Conservation (phyloP, 106 monocot genomes). For the Alisma plantagoaquatica region DNA sequence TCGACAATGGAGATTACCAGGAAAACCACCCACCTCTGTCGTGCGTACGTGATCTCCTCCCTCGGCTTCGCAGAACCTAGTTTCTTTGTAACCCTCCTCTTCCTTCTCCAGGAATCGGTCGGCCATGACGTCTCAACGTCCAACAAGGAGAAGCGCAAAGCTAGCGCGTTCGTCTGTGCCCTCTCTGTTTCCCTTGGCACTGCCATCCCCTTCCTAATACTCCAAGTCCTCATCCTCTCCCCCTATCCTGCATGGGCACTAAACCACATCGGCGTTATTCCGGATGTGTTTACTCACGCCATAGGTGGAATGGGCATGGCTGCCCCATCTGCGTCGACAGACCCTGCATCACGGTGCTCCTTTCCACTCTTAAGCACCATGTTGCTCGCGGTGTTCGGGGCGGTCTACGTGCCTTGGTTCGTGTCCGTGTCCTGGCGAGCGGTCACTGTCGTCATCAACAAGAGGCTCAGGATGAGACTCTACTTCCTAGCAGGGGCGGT, state of each 20-base stretch:
- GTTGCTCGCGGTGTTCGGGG: slow-evolving; percentile 17
- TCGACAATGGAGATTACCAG: too few relatives aligned
- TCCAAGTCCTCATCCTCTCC: slow-evolving; percentile 16
- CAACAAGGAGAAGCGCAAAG: not conserved
- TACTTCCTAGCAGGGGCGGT: slow-evolving; percentile 25
- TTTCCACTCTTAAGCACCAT: slow-evolving; percentile 27
- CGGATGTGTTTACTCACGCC: slow-evolving; percentile 4
- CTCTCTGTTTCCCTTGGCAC: slow-evolving; percentile 10
- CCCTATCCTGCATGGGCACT: slow-evolving; percentile 7
- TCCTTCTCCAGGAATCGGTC: slow-evolving; percentile 33
- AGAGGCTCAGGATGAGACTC: slow-evolving; percentile 19
- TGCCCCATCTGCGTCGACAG: not conserved
- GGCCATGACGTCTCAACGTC: slow-evolving; percentile 4
- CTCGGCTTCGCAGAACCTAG: slow-evolving; percentile 30
- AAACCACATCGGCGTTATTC: slow-evolving; percentile 1
- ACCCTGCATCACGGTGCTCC: slow-evolving; percentile 7
- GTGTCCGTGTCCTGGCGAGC: slow-evolving; percentile 25
- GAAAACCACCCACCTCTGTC: slow-evolving; percentile 14
- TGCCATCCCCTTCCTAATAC: slow-evolving; percentile 16
- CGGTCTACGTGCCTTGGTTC: slow-evolving; percentile 37
- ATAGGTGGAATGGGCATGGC: slow-evolving; percentile 8
- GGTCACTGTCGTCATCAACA: slow-evolving; percentile 35
- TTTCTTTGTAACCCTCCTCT: slow-evolving; percentile 37
- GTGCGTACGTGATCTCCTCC: slow-evolving; percentile 13
- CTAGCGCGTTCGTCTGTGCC: slow-evolving; percentile 9